A percentile compares a stretch with the other conserved stretches of the same genome.
phyloP scores from a whole-genome alignment of 805 yeast genomes.

The Metschnikowia rubicola region DNA sequence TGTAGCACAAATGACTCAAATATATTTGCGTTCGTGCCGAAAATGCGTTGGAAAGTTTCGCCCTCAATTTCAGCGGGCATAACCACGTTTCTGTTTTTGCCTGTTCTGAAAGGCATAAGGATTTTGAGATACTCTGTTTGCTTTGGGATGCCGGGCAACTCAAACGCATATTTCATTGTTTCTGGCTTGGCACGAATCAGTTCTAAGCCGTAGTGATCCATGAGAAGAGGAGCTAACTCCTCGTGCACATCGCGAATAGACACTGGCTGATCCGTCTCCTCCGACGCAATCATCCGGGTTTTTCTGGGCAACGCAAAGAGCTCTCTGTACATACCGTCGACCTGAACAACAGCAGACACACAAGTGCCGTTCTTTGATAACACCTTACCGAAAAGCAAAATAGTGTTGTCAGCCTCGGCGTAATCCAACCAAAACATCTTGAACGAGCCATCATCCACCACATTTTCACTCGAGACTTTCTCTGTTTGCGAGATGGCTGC shows the following conservation, averaged over 20 bases:
- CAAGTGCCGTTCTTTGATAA: conserved; percentile 53
- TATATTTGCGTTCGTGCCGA: conserved; percentile 69
- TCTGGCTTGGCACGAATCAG: conserved; percentile 68
- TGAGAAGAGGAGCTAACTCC: conserved; percentile 66
- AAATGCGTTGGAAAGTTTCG: conserved; percentile 70
- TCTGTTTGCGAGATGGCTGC: conserved; percentile 28
- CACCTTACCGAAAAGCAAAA: conserved; percentile 80
- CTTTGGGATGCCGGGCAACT: conserved; percentile 71
- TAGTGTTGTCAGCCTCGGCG: conserved; percentile 65
- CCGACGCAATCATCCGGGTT: conserved; percentile 39
- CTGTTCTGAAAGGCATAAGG: conserved; percentile 68
- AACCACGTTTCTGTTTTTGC: conserved; percentile 44
- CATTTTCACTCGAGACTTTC: conserved; percentile 24
- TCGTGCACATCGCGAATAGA: conserved; percentile 67
- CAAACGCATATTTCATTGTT: conserved; percentile 83
- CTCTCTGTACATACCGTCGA: conserved; percentile 66
- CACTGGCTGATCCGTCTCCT: conserved; percentile 36
- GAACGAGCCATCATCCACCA: conserved; percentile 39
- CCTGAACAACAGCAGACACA: conserved; percentile 74
- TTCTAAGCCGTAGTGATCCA: conserved; percentile 59
- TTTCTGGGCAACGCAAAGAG: conserved; percentile 74
- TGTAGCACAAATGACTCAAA: conserved; percentile 86
- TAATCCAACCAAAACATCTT: conserved; percentile 90
- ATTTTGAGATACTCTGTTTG: conserved; percentile 79
- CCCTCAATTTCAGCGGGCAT: conserved; percentile 68